Percentiles rank a stretch among this genome's conserved stretches.
Conservation (phyloP, 2,329 filamentous ascomycete species). For the Sporothrix brasiliensis region DNA sequence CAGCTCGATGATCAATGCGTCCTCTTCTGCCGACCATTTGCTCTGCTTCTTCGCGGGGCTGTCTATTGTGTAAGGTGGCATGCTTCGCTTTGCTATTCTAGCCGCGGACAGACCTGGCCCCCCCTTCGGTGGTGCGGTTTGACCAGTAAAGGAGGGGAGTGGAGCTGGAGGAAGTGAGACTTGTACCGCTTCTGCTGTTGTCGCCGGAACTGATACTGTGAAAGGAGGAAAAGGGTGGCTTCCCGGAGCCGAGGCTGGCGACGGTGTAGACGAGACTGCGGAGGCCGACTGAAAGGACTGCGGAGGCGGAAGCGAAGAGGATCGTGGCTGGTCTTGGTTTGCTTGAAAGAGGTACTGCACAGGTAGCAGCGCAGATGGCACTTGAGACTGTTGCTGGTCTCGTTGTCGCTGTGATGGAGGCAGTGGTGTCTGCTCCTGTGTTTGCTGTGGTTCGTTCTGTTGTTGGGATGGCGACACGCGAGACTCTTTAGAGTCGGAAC, state of each 20-base stretch:
- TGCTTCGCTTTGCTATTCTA: constrained; percentile 51
- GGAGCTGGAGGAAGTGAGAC: background rate
- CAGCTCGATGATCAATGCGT: constrained; percentile 89
- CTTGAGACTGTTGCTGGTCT: background rate
- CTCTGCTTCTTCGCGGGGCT: constrained; percentile 90
- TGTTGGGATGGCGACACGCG: constrained; percentile 44
- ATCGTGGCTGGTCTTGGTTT: constrained; percentile 42
- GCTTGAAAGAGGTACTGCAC: background rate
- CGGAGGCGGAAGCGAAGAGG: constrained; percentile 44
- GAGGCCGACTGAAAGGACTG: constrained; percentile 26
- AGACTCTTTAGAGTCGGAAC: constrained; percentile 72
- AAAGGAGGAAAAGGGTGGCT: constrained; percentile 29
- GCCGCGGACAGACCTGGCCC: constrained; percentile 26
- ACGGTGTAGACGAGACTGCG: constrained; percentile 39
- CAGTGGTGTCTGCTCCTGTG: background rate
- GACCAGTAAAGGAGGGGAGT: background rate
- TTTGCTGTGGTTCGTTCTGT: background rate
- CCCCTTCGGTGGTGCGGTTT: constrained; percentile 15
- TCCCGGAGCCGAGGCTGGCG: constrained; percentile 45
- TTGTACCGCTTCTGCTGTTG: constrained; percentile 31
- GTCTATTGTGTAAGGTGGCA: constrained; percentile 59
- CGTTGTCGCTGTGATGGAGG: background rate
- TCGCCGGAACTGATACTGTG: constrained; percentile 29
- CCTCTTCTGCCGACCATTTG: constrained; percentile 94
- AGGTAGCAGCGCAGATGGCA: background rate